Evolutionary conservation across 192 early-diverging fungal species (phyloP).

Genomic region (Backusella circina): DNA sequence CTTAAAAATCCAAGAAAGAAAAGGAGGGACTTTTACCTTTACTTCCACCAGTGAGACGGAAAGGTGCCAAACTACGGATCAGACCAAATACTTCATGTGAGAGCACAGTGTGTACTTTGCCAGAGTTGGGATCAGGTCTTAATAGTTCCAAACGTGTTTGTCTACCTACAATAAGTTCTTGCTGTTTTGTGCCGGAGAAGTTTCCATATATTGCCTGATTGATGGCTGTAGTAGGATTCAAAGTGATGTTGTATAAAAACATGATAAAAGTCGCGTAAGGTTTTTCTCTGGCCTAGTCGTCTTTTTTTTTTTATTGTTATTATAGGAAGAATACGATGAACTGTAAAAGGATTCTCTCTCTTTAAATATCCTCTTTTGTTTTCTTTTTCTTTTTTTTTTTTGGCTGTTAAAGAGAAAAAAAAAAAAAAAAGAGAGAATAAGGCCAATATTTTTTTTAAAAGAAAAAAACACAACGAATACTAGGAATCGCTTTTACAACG

Average conservation of each 20-base stretch:
- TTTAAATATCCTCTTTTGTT: neutral
- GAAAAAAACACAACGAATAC: neutral
- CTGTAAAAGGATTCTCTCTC: neutral
- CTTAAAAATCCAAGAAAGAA: neutral
- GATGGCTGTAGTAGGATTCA: constrained; percentile 79
- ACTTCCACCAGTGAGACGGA: constrained; percentile 83
- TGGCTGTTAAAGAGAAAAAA: neutral
- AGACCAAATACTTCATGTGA: constrained; percentile 81
- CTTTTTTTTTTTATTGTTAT: neutral
- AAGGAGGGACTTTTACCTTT: constrained; percentile 63
- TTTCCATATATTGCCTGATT: constrained; percentile 82
- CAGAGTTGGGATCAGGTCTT: constrained; percentile 69
- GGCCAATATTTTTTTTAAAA: neutral
- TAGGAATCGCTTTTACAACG: neutral
- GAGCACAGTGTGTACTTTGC: constrained; percentile 72
- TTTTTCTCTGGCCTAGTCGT: neutral
- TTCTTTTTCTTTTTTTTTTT: neutral
- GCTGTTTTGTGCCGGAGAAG: constrained; percentile 86
- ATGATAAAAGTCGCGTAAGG: constrained; percentile 33
- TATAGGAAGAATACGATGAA: neutral
- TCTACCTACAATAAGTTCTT: constrained; percentile 84
- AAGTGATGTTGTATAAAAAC: constrained; percentile 88
- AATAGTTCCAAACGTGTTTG: constrained; percentile 78
- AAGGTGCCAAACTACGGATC: constrained; percentile 77
- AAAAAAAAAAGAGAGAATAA: neutral